phyloP scores from a whole-genome alignment of 768 basidiomycete genomes.

The Vararia minispora region DNA sequence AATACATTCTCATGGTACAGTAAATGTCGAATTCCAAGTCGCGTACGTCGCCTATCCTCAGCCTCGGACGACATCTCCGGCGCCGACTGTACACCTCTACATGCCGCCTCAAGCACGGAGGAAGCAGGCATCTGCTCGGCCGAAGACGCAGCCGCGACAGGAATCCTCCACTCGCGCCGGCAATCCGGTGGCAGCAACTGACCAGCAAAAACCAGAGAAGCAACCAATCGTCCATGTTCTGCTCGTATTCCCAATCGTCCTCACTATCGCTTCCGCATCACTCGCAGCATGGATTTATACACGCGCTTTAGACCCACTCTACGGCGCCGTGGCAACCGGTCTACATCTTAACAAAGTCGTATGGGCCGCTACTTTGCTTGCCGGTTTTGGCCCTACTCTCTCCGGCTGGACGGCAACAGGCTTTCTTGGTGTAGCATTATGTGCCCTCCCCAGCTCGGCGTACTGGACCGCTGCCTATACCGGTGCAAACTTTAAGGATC shows the following conservation, averaged over 20 bases:
- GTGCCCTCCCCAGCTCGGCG: conserved; percentile 43
- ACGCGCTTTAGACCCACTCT: conserved; percentile 56
- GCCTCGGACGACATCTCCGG: too few relatives aligned
- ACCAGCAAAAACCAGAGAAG: neutral
- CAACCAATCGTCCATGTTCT: conserved; percentile 3
- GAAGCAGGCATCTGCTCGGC: conserved; percentile 3
- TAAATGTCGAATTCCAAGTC: too few relatives aligned
- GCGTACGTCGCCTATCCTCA: too few relatives aligned
- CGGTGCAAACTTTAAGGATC: conserved; percentile 37
- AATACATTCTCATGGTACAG: too few relatives aligned
- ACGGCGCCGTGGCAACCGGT: conserved; percentile 47
- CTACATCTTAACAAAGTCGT: conserved; percentile 34
- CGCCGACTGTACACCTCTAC: too few relatives aligned
- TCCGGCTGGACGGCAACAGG: conserved; percentile 23
- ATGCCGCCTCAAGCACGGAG: conserved; percentile 12
- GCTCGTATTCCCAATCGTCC: conserved; percentile 18
- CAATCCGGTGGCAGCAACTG: too few relatives aligned
- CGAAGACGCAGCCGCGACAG: neutral
- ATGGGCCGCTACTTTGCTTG: conserved; percentile 21
- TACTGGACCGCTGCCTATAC: conserved; percentile 58
- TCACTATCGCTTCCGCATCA: conserved; percentile 29
- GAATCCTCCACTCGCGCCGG: neutral
- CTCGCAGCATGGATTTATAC: conserved; percentile 52
- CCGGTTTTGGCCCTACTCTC: conserved; percentile 25
- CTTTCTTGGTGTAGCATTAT: conserved; percentile 29